Evolutionary conservation across 148 eudicot species (phyloP).

Genomic region (Cornus suecica): DNA sequence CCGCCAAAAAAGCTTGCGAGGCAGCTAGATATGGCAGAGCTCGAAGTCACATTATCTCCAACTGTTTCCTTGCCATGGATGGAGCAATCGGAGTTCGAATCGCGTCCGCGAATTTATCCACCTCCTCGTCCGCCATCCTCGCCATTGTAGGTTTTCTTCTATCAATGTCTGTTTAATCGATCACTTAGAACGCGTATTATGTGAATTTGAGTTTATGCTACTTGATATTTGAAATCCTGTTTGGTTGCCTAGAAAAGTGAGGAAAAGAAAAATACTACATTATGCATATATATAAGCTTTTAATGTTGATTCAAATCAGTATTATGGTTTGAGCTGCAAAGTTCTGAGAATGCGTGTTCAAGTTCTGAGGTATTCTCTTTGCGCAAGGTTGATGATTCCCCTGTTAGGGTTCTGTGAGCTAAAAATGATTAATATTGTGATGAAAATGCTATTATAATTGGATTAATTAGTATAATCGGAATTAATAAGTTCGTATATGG

Average conservation of each 20-base stretch:
- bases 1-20: slow-evolving; percentile 31
- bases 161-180: not conserved
- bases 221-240: not conserved
- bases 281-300: too few relatives aligned
- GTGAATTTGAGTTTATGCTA: not conserved
- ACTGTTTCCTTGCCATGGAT: not conserved
- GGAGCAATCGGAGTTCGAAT: not conserved
- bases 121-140: slow-evolving; percentile 13
- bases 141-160: not conserved
- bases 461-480: too few relatives aligned
- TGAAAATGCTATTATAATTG: too few relatives aligned
- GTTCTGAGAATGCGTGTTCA: too few relatives aligned
- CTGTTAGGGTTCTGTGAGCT: too few relatives aligned
- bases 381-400: too few relatives aligned
- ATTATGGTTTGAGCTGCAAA: too few relatives aligned
- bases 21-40: slow-evolving; percentile 29
- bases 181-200: not conserved
- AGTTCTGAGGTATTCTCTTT: too few relatives aligned
- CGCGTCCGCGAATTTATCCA: not conserved
- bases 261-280: not conserved
- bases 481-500: too few relatives aligned
- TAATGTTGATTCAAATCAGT: too few relatives aligned
- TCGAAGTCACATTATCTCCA: slow-evolving; percentile 3
- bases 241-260: not conserved
- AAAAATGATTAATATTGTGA: too few relatives aligned